Base-by-base conservation (phyloP, 2,329 filamentous ascomycete species). In the Aspergillus ustus region DNA sequence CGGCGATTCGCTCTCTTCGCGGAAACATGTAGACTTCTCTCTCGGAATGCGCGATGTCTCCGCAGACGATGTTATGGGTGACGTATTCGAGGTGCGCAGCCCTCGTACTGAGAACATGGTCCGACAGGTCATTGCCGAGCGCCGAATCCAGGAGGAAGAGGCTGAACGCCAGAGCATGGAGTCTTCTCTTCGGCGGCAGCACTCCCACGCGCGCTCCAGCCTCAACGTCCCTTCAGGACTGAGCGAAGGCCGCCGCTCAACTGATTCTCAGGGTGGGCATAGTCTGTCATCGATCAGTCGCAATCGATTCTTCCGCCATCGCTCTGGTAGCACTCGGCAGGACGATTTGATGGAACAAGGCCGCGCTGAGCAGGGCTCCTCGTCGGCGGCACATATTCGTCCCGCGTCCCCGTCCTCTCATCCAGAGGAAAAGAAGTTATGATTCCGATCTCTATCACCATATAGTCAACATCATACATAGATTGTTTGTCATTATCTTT, bases 21-120 rank as follows among this genome's bases (percentile, higher is more conserved):
- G 87, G 80, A 87, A 85, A 58, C 85, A 87, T 29, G 87, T 91
- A 31, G 89, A 91, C 71, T 91, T 91, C 75, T 90, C 88, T 1
- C 80, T 91, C 2, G 89, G 89, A 31, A 89, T 90, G 83, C 82
- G 80, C 37, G 82, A 84, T 49, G 80, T 89, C 45, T 82, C 82
- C 3, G 81, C 84, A 1, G 81, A 80, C 34, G 87, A 89, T 65
- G 78, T 87, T 49, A 83, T 85, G 62, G 87, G 85, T 50, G 89
- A 91, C 68, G 84, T 91, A 0, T 89, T 87, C 70, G 85, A 88
- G 60, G 85, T 88, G 68, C 81, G 80, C 61, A 62, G 76, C 62
- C 64, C 66, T 72, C 77, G 80, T 29, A 67, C 85, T 15, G 73
- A 80, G 60, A 70, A 77, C 49, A 60, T 80, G 59, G 70, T 80